Evolutionary conservation across 140 eudicot species (phyloP).

Genomic region (Anethum foeniculum): DNA sequence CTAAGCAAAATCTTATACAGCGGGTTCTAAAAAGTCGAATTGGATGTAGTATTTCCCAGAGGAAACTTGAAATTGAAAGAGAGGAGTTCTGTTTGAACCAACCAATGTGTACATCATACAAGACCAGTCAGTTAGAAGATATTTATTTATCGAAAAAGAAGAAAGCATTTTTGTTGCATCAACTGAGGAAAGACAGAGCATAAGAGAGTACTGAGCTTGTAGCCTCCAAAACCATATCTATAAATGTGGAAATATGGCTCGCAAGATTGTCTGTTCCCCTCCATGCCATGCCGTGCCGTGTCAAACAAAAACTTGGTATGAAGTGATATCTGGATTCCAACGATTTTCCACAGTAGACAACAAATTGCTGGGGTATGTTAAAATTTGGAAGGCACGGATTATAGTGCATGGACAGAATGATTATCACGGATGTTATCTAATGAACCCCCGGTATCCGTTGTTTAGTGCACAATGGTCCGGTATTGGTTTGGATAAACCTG

Average conservation of each 20-base stretch:
- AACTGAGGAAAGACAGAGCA: too few species aligned
- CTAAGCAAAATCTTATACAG: too few species aligned
- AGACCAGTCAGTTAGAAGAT: too few species aligned
- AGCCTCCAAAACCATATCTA: slow-evolving; percentile 4
- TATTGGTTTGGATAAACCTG: background rate
- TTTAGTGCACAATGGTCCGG: background rate
- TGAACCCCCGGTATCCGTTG: background rate
- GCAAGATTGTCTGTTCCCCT: background rate
- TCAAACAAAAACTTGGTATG: background rate
- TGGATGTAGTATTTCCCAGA: too few species aligned
- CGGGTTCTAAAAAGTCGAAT: too few species aligned
- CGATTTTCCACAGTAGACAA: background rate
- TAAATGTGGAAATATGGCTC: background rate
- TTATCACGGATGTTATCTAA: background rate
- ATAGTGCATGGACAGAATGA: background rate
- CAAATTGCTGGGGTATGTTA: background rate
- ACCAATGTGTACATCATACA: too few species aligned
- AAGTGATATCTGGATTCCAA: background rate
- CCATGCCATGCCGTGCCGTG: slow-evolving; percentile 11
- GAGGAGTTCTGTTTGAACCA: too few species aligned
- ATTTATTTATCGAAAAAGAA: too few species aligned
- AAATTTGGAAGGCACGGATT: background rate
- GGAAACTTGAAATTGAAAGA: too few species aligned
- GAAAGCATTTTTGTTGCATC: too few species aligned
- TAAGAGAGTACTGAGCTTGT: too few species aligned